A percentile compares a stretch with the other conserved stretches of the same genome.
phyloP scores from a whole-genome alignment of 73 alveolate genomes.

The Tetrahymena malaccensis region DNA sequence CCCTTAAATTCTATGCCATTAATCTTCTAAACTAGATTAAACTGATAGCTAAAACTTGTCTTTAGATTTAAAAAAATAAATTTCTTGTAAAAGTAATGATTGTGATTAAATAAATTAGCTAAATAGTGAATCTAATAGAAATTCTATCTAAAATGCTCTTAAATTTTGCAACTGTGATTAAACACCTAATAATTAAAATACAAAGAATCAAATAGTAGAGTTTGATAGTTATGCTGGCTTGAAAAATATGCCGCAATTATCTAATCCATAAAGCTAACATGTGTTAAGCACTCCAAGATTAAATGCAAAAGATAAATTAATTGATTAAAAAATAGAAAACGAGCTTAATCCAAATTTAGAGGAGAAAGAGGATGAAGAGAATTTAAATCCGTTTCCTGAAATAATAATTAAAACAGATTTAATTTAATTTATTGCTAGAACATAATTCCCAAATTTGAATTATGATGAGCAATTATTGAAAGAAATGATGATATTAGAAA shows the following conservation, averaged over 20 bases:
- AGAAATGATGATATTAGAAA: background rate
- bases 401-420: background rate
- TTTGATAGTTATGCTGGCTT: background rate
- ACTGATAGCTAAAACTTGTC: background rate
- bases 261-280: background rate
- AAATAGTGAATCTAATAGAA: background rate
- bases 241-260: background rate
- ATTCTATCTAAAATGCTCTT: background rate
- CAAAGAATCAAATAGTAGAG: background rate
- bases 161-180: background rate
- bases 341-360: background rate
- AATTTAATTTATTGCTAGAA: background rate
- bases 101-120: background rate
- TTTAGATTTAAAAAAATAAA: background rate
- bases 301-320: background rate
- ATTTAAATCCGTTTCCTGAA: background rate
- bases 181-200: background rate
- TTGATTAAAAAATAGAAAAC: background rate
- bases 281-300: background rate
- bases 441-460: background rate
- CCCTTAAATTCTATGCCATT: background rate
- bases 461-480: background rate
- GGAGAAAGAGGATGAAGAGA: background rate
- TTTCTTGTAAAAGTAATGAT: too few relatives aligned
- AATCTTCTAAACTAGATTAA: background rate